Conservation (phyloP, 768 basidiomycete species). For the Agrocybe pediades region DNA sequence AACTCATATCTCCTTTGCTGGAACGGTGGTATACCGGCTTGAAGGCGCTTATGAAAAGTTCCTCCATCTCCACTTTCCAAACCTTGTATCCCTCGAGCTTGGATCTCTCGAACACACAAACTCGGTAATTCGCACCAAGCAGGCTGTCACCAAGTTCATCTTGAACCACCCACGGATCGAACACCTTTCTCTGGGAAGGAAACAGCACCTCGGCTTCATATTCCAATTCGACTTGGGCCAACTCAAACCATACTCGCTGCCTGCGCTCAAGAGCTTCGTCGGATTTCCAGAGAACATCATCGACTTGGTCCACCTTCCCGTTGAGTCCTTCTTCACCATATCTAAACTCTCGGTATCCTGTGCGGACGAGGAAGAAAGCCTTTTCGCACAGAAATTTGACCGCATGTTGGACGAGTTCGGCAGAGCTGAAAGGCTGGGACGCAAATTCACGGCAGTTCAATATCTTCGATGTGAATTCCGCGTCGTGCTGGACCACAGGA, state of each 20-base stretch:
- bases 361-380: background rate
- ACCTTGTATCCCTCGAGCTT: slow-evolving; percentile 9
- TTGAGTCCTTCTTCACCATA: slow-evolving; percentile 7
- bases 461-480: slow-evolving; percentile 11
- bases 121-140: slow-evolving; percentile 5
- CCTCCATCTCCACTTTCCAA: slow-evolving; percentile 14
- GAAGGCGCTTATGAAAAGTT: slow-evolving; percentile 11
- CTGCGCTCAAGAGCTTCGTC: slow-evolving; percentile 16
- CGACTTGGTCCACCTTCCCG: background rate
- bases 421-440: background rate
- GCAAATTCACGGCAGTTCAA: slow-evolving; percentile 1
- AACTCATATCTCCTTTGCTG: slow-evolving; percentile 18
- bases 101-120: slow-evolving; percentile 13
- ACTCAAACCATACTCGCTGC: slow-evolving; percentile 9
- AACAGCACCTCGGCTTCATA: slow-evolving; percentile 3
- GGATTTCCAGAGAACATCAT: slow-evolving; percentile 20
- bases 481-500: slow-evolving; percentile 4
- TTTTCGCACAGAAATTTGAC: background rate
- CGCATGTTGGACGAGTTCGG: slow-evolving; percentile 7
- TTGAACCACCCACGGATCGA: slow-evolving; percentile 10
- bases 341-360: slow-evolving; percentile 12
- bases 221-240: slow-evolving; percentile 15
- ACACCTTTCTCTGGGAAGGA: slow-evolving; percentile 15
- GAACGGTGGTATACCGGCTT: slow-evolving; percentile 6
- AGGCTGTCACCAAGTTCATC: slow-evolving; percentile 14